Evolutionary conservation across 139 green algal genomes (phyloP).

Genomic region (Chlamydomonas sphaeroides): DNA sequence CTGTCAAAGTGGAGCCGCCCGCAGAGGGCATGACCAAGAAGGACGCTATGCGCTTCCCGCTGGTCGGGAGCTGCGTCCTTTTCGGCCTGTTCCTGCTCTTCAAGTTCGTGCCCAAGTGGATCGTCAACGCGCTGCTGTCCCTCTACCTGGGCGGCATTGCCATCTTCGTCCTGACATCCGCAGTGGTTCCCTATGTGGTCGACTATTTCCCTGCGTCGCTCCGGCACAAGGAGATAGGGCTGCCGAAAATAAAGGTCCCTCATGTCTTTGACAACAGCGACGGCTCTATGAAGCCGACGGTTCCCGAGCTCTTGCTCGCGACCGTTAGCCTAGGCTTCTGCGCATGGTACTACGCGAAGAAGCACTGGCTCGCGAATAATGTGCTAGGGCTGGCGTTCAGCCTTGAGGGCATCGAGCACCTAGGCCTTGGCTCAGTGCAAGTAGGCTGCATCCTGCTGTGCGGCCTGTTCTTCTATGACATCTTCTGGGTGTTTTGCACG

Average conservation of each 20-base stretch:
- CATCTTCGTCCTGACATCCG: constrained; percentile 76
- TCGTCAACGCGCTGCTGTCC: constrained; percentile 80
- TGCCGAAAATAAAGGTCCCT: constrained; percentile 49
- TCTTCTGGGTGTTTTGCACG: constrained; percentile 99
- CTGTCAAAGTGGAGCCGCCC: constrained; percentile 75
- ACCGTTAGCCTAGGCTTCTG: constrained; percentile 71
- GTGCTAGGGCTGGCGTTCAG: constrained; percentile 91
- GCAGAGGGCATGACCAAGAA: constrained; percentile 88
- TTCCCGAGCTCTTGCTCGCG: constrained; percentile 67
- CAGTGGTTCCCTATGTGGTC: constrained; percentile 69
- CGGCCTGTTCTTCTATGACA: constrained; percentile 97
- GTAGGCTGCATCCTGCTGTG: constrained; percentile 88
- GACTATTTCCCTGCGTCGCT: constrained; percentile 57
- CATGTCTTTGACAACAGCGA: constrained; percentile 50
- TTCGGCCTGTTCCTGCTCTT: constrained; percentile 95
- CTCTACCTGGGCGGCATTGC: constrained; percentile 95
- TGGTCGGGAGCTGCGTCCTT: constrained; percentile 94
- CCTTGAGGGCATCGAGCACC: constrained; percentile 95
- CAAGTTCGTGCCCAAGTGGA: constrained; percentile 93
- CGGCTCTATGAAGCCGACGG: constrained; percentile 37
- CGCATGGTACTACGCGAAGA: constrained; percentile 86
- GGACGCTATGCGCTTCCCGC: constrained; percentile 95
- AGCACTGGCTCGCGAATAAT: constrained; percentile 98
- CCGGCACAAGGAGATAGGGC: constrained; percentile 33
- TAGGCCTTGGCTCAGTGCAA: constrained; percentile 87